These are phyloP conservation scores for Prunus yedoensis DNA, from an alignment of 331 rosid species.

Conservation along the genomic window DNA sequence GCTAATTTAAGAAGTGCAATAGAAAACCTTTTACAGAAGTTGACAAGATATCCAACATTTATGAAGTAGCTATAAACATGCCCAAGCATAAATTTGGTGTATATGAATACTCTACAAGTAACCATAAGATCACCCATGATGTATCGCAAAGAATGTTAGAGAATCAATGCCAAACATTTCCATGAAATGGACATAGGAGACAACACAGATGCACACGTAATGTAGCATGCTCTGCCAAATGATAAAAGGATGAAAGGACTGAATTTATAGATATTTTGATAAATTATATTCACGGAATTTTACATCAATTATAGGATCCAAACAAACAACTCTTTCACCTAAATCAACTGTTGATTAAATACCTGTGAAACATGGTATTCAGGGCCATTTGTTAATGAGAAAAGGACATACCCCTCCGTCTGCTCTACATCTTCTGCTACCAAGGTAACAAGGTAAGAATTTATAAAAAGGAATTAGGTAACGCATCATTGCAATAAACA, in stretches of 20 bases:
- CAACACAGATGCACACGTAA: neutral
- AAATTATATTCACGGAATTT: neutral
- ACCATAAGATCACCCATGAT: neutral
- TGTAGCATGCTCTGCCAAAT: neutral
- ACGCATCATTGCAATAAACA: neutral
- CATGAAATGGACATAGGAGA: neutral
- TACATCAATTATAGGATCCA: neutral
- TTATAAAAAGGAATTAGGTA: neutral
- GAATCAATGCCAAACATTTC: neutral
- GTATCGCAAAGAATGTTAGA: neutral
- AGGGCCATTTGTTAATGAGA: slow-evolving; percentile 92
- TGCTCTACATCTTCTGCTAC: slow-evolving; percentile 62
- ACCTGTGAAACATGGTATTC: slow-evolving; percentile 98
- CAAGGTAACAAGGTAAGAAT: slow-evolving; percentile 19
- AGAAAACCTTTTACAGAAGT: neutral
- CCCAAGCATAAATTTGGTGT: neutral
- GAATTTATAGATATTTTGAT: neutral
- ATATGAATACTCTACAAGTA: neutral
- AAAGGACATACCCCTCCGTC: slow-evolving; percentile 75
- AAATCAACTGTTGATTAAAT: slow-evolving; percentile 20
- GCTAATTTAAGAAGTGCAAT: neutral
- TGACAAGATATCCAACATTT: neutral
- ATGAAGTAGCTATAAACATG: neutral
- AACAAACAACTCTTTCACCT: slow-evolving; percentile 1
- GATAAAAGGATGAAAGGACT: neutral